Conservation (phyloP, 2,329 filamentous ascomycete species). For the Talaromyces verruculosus region DNA sequence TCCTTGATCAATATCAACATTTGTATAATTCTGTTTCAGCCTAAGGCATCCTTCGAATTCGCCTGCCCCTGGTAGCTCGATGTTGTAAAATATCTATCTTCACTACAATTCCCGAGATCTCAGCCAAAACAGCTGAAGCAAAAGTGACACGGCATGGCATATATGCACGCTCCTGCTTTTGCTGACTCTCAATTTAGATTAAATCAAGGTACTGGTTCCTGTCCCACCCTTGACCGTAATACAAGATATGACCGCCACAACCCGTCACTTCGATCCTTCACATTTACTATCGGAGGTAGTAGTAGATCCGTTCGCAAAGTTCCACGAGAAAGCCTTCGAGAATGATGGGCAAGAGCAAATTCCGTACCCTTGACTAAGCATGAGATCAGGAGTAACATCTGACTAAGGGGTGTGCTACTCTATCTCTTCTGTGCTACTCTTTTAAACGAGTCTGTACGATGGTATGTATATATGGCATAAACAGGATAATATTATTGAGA, state of each 20-base stretch:
- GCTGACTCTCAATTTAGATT: not conserved
- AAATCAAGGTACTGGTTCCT: not conserved
- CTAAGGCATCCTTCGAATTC: not conserved
- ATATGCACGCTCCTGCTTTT: not conserved
- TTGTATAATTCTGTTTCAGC: not conserved
- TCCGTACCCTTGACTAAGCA: not conserved
- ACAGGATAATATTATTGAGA: not conserved
- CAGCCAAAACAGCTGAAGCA: not conserved
- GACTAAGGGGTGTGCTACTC: not conserved
- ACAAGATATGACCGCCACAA: slow-evolving; percentile 12
- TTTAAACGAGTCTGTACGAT: not conserved
- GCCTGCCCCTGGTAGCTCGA: not conserved
- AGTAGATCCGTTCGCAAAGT: not conserved
- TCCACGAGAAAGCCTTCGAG: not conserved
- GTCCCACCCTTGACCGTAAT: not conserved
- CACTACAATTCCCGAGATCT: not conserved
- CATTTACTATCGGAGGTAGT: not conserved
- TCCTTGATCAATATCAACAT: not conserved
- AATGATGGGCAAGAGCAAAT: not conserved
- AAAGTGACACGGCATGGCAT: not conserved
- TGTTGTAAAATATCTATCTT: not conserved
- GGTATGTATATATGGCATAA: not conserved
- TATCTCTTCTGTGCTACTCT: not conserved
- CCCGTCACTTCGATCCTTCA: not conserved
- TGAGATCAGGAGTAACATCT: not conserved